Base-by-base conservation (phyloP, 179 eudicot genomes). In the Nepenthes alata region DNA sequence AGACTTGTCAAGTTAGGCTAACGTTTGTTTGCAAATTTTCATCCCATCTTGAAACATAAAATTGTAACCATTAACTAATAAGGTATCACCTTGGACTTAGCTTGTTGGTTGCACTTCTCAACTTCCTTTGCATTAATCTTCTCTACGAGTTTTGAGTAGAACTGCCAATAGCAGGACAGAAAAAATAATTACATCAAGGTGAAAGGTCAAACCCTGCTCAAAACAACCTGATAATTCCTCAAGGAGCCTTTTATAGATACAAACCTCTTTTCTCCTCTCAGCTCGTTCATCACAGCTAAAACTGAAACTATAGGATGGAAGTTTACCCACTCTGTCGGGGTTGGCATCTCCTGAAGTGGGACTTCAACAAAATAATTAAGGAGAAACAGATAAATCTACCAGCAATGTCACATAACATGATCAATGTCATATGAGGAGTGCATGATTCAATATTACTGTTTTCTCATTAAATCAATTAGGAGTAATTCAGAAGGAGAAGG, bases 251-350 rank as follows among this genome's bases (percentile, higher is more conserved):
- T 59, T 4, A 13, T 3, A 49, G 69, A 58, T 13, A 71, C 81
- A 53, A 65, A 93, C 98, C 97, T 93, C 95, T 82, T 66, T 89
- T 72, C 98, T 85, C 74, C 79, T 93, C 67, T 87, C 95, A 62
- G 98, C 98, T 77, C 98, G 78, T 82, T 89, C 97, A 62, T 82
- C 64, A 65, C 98, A 93, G 74, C 65, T 87, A 60, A 93, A 93
- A 75, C 87, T 93, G 74, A 93, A 83, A 71, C 63, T 71, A 53
- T 93, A 93, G 16, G 85, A n/a, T 36, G 98, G 98, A 73, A 89
- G 90, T 67, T 87, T 76, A 47, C 97, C 91, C 60, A 60, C 63
- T 74, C 72, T 85, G 63, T 41, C 78, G 60, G 83, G 36, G 67
- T 74, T 93, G 61, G 72, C 70, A 53, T 82, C 88, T 53, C 75